A percentile compares a stretch with the other conserved stretches of the same genome.
Evolutionary conservation across 768 basidiomycete genomes (phyloP).

Genomic region (Porphyrellus cyaneotinctus): DNA sequence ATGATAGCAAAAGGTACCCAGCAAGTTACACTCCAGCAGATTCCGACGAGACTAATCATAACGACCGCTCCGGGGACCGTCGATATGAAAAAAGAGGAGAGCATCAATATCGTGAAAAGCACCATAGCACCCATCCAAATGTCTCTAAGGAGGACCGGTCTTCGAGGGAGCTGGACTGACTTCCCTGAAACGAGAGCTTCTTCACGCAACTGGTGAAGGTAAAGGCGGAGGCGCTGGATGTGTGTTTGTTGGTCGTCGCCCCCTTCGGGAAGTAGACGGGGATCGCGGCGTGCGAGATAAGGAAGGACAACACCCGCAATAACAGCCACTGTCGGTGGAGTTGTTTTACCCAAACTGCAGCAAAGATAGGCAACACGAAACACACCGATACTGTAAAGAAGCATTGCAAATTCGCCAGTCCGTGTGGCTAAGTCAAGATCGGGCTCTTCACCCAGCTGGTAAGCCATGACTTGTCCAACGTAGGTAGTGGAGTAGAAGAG

Average conservation of each 20-base stretch:
- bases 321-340: slow-evolving; percentile 64
- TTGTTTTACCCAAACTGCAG: neutral
- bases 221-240: slow-evolving; percentile 59
- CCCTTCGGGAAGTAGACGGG: slow-evolving; percentile 67
- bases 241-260: slow-evolving; percentile 72
- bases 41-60: slow-evolving; percentile 80
- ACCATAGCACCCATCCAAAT: slow-evolving; percentile 90
- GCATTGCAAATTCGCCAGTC: slow-evolving; percentile 83
- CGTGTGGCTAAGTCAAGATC: slow-evolving; percentile 80
- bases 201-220: slow-evolving; percentile 77
- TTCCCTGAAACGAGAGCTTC: slow-evolving; percentile 76
- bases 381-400: slow-evolving; percentile 83
- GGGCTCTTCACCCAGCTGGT: slow-evolving; percentile 68
- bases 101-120: slow-evolving; percentile 72
- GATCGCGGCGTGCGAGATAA: slow-evolving; percentile 75
- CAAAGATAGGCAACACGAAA: neutral
- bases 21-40: slow-evolving; percentile 97
- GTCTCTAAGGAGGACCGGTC: slow-evolving; percentile 88
- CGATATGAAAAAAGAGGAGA: slow-evolving; percentile 82
- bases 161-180: slow-evolving; percentile 74
- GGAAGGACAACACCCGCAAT: slow-evolving; percentile 78
- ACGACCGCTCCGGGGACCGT: slow-evolving; percentile 74
- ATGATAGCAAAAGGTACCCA: slow-evolving; percentile 98
- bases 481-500: slow-evolving; percentile 94
- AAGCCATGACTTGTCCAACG: slow-evolving; percentile 90